Evolutionary conservation across 1,139 yeast species (phyloP).

Genomic region (Suhomyces bribrorum): DNA sequence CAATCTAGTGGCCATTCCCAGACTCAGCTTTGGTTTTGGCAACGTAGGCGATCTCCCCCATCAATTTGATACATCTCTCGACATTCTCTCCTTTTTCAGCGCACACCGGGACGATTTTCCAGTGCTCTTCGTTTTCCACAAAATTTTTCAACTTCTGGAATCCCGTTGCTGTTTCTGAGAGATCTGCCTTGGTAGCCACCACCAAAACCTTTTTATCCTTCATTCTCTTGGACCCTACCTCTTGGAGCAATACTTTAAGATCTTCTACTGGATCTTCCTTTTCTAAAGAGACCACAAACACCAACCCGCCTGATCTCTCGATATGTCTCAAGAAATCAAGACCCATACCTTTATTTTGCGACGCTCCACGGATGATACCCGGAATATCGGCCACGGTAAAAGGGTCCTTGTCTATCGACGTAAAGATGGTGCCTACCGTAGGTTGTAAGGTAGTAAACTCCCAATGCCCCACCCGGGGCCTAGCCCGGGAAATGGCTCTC

Average conservation of each 20-base stretch:
- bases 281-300: conserved; percentile 81
- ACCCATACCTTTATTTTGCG: conserved; percentile 87
- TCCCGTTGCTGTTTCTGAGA: conserved; percentile 51
- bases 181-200: conserved; percentile 91
- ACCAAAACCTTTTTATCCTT: conserved; percentile 63
- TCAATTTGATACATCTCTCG: conserved; percentile 64
- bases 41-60: conserved; percentile 66
- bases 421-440: conserved; percentile 80
- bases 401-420: conserved; percentile 65
- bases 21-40: too few relatives aligned
- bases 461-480: conserved; percentile 95
- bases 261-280: conserved; percentile 63
- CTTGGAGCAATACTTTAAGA: conserved; percentile 59
- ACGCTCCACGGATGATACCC: conserved; percentile 88
- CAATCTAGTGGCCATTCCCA: too few relatives aligned
- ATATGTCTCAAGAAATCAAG: conserved; percentile 87
- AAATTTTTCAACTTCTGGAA: conserved; percentile 45
- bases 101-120: conserved; percentile 85
- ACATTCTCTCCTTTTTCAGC: conserved; percentile 73
- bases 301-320: conserved; percentile 87
- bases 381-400: conserved; percentile 98
- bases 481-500: conserved; percentile 85
- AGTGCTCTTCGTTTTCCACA: conserved; percentile 39
- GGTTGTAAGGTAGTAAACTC: conserved; percentile 94
- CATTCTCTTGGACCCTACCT: conserved; percentile 67